phyloP scores from a whole-genome alignment of 306 rosid species.

The Herpetospermum pedunculosum region DNA sequence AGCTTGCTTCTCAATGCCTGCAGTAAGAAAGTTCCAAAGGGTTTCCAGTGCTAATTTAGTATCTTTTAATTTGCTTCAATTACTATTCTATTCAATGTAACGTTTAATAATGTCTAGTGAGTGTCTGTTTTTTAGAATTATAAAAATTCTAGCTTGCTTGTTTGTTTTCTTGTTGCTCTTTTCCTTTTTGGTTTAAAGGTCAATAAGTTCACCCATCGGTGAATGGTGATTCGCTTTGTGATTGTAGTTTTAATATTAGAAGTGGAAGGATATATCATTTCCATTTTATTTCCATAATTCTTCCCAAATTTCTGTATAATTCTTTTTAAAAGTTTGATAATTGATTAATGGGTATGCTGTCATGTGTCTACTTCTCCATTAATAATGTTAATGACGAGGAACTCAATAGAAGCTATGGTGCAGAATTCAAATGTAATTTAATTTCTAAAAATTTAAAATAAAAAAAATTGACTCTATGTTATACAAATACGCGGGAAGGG shows the following conservation, averaged over 20 bases:
- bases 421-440: too few relatives aligned
- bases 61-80: neutral
- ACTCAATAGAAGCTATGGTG: too few relatives aligned
- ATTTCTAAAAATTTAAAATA: too few relatives aligned
- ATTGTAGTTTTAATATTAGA: neutral
- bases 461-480: too few relatives aligned
- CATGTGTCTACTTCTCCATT: too few relatives aligned
- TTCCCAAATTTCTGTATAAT: neutral
- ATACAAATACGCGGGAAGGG: too few relatives aligned
- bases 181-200: neutral
- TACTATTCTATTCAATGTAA: neutral
- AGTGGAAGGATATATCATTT: neutral
- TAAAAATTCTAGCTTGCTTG: neutral
- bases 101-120: neutral
- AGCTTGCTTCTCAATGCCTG: conserved; percentile 64
- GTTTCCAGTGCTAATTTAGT: conserved; percentile 32
- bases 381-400: too few relatives aligned
- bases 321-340: too few relatives aligned
- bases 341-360: too few relatives aligned
- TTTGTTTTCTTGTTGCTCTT: neutral
- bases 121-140: neutral
- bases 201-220: neutral
- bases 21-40: conserved; percentile 21
- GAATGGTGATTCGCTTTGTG: neutral
- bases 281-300: neutral